A percentile compares a stretch with the other conserved stretches of the same genome.
These are phyloP conservation scores for Pichiaceae sp. DNA, from an alignment of 1,139 yeast genomes.

Conservation along the genomic window DNA sequence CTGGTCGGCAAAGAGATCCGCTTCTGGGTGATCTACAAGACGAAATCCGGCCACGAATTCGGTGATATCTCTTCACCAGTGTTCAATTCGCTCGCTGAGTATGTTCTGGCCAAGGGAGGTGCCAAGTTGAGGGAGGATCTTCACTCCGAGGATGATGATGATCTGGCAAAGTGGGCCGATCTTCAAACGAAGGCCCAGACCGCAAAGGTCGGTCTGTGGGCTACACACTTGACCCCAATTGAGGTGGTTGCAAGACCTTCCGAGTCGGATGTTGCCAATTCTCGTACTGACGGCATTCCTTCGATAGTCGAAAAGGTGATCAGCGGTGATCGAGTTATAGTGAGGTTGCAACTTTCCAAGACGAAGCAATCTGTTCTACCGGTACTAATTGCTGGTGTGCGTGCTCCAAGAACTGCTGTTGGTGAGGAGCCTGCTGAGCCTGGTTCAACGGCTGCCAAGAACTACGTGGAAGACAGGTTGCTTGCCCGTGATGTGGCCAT, in stretches of 20 bases:
- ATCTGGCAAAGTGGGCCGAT: slow-evolving; percentile 29
- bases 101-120: slow-evolving; percentile 49
- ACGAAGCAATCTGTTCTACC: slow-evolving; percentile 43
- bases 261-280: slow-evolving; percentile 29
- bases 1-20: slow-evolving; percentile 62
- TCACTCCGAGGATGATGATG: slow-evolving; percentile 19
- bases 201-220: slow-evolving; percentile 52
- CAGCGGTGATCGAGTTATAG: slow-evolving; percentile 67
- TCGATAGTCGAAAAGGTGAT: slow-evolving; percentile 69
- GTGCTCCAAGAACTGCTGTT: slow-evolving; percentile 60
- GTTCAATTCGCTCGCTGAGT: slow-evolving; percentile 50
- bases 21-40: slow-evolving; percentile 47
- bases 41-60: slow-evolving; percentile 42
- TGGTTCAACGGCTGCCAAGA: slow-evolving; percentile 59
- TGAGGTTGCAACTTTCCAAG: slow-evolving; percentile 42
- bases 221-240: slow-evolving; percentile 23
- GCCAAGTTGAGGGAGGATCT: slow-evolving; percentile 58
- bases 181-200: slow-evolving; percentile 45
- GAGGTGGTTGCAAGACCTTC: slow-evolving; percentile 28
- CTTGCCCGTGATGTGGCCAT: slow-evolving; percentile 57
- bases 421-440: slow-evolving; percentile 30
- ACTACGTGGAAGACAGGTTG: slow-evolving; percentile 58
- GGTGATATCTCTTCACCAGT: slow-evolving; percentile 67
- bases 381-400: slow-evolving; percentile 64
- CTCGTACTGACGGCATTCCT: slow-evolving; percentile 36